phyloP scores from a whole-genome alignment of 768 basidiomycete genomes.

The Terana coerulea region DNA sequence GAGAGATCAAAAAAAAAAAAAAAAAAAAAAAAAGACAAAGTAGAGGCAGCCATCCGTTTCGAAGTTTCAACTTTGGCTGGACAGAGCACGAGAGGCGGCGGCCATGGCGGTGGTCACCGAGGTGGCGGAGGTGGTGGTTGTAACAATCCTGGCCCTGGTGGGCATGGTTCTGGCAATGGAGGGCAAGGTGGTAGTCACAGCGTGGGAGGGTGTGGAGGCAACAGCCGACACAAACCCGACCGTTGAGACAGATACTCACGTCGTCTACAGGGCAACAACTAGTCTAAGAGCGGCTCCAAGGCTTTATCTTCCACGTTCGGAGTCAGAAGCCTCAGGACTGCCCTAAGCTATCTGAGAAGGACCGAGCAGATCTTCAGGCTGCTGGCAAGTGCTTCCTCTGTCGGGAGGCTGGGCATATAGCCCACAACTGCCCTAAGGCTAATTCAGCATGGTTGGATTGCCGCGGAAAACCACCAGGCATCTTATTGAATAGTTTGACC shows the following conservation, averaged over 20 bases:
- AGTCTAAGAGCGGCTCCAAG: neutral
- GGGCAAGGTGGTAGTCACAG: no score
- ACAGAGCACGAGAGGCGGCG: neutral
- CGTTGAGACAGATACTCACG: no score
- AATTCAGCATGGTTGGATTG: neutral
- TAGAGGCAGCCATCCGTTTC: conserved; percentile 25
- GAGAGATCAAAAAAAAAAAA: no score
- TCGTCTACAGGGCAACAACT: no score
- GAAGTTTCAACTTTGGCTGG: conserved; percentile 25
- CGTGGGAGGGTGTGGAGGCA: no score
- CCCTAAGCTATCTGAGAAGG: conserved; percentile 4
- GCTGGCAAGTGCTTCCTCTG: conserved; percentile 11
- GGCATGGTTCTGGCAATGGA: no score
- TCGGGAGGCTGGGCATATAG: conserved; percentile 9
- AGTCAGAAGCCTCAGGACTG: neutral
- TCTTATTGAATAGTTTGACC: neutral
- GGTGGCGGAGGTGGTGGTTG: neutral
- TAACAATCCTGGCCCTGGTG: neutral
- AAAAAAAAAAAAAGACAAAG: no score
- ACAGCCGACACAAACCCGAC: no score
- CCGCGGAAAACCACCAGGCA: conserved; percentile 9
- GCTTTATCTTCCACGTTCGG: no score
- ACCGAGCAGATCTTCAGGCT: conserved; percentile 6
- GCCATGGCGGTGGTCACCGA: neutral
- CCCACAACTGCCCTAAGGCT: conserved; percentile 7